These are phyloP conservation scores for Metschnikowia henanensis DNA, from an alignment of 805 yeast genomes.

Conservation along the genomic window DNA sequence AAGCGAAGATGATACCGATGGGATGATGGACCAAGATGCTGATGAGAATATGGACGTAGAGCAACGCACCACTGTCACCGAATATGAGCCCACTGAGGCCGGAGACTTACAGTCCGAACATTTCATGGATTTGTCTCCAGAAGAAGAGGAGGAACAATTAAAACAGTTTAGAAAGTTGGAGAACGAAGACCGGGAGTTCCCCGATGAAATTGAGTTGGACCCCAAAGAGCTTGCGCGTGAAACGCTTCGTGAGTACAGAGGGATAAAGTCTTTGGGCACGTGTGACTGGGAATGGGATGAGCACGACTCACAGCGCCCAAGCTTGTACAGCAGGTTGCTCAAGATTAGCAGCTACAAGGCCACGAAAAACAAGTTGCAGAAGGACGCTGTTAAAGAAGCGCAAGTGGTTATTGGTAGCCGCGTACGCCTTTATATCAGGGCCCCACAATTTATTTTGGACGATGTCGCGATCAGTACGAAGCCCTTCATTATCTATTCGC, in stretches of 20 bases:
- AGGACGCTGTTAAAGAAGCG: slow-evolving; percentile 51
- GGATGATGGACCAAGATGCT: slow-evolving; percentile 36
- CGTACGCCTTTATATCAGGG: slow-evolving; percentile 57
- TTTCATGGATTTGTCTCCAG: slow-evolving; percentile 73
- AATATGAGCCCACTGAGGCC: slow-evolving; percentile 47
- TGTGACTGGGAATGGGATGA: slow-evolving; percentile 91
- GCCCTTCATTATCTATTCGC: slow-evolving; percentile 69
- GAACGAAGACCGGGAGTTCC: slow-evolving; percentile 87
- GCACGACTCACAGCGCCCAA: slow-evolving; percentile 70
- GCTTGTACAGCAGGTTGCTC: slow-evolving; percentile 72
- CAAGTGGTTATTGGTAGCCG: slow-evolving; percentile 57
- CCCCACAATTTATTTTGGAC: slow-evolving; percentile 49
- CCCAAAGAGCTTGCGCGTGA: slow-evolving; percentile 78
- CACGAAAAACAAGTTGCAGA: slow-evolving; percentile 65
- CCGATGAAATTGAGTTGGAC: slow-evolving; percentile 87
- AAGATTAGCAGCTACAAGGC: slow-evolving; percentile 77
- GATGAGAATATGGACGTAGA: slow-evolving; percentile 29
- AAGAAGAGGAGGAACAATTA: slow-evolving; percentile 81
- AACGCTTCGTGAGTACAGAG: slow-evolving; percentile 76
- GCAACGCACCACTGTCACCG: slow-evolving; percentile 27
- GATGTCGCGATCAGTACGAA: slow-evolving; percentile 40
- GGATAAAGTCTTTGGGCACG: slow-evolving; percentile 76
- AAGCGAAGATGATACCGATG: slow-evolving; percentile 30
- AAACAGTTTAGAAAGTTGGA: slow-evolving; percentile 65
- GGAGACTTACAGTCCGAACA: slow-evolving; percentile 45